Evolutionary conservation across 305 asterid genomes (phyloP).

Genomic region (Petunia hybrid): DNA sequence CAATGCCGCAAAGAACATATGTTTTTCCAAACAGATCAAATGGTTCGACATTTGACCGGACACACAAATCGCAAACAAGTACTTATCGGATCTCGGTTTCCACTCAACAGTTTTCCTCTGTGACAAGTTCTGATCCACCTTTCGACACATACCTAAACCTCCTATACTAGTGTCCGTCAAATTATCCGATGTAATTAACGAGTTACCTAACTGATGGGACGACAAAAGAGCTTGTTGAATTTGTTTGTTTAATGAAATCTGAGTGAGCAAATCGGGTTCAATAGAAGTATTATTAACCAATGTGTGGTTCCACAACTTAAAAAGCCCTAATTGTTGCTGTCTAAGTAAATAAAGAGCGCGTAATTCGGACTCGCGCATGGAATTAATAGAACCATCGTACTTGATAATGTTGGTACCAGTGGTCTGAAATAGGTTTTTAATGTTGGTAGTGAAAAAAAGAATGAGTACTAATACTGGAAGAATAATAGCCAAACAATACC

Average conservation of each 20-base stretch:
- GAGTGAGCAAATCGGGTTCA: conserved; percentile 63
- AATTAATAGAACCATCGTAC: conserved; percentile 48
- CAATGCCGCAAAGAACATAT: conserved; percentile 91
- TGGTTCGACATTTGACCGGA: conserved; percentile 99
- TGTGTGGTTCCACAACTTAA: conserved; percentile 67
- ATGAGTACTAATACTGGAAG: conserved; percentile 66
- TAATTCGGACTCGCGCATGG: conserved; percentile 90
- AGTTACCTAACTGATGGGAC: conserved; percentile 57
- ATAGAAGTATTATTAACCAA: conserved; percentile 41
- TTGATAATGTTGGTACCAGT: conserved; percentile 45
- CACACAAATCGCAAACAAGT: conserved; percentile 81
- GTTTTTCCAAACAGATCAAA: conserved; percentile 94
- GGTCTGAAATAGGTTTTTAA: conserved; percentile 60
- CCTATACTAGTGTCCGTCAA: conserved; percentile 52
- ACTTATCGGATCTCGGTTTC: conserved; percentile 84
- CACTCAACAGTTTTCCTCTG: conserved; percentile 80
- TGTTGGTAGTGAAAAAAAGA: conserved; percentile 71
- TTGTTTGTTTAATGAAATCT: conserved; percentile 74
- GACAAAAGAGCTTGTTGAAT: conserved; percentile 77
- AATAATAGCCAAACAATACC: conserved; percentile 70
- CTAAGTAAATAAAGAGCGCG: conserved; percentile 73
- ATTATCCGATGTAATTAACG: conserved; percentile 47
- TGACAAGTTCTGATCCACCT: conserved; percentile 66
- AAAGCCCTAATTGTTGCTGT: conserved; percentile 80
- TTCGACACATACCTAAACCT: conserved; percentile 61